Conservation (phyloP, 306 rosid species). For the apple (Malus domestica) region ASM211411v1 NC_041803.1:9488001-9488500, state of each 20-base stretch:
- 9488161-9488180: conserved; percentile 10
- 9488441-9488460: conserved; percentile 11
- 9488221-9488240: conserved; percentile 4
- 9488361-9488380: no score
- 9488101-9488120: background rate
- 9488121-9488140: background rate
- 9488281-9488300: no score
- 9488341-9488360: no score
- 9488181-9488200: conserved; percentile 8
- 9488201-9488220: conserved; percentile 7
- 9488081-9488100: background rate
- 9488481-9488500: background rate
- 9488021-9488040: background rate
- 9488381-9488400: no score
- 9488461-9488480: conserved; percentile 10
- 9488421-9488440: conserved; percentile 25
- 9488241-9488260: no score
- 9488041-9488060: conserved; percentile 4
- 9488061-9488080: background rate
- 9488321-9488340: no score
- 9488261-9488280: no score
- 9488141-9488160: background rate
- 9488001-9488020: conserved; percentile 4
- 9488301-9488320: no score
- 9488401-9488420: background rate